phyloP scores from a whole-genome alignment of 2,329 filamentous ascomycete genomes.

The Ilyonectria destructans region DNA sequence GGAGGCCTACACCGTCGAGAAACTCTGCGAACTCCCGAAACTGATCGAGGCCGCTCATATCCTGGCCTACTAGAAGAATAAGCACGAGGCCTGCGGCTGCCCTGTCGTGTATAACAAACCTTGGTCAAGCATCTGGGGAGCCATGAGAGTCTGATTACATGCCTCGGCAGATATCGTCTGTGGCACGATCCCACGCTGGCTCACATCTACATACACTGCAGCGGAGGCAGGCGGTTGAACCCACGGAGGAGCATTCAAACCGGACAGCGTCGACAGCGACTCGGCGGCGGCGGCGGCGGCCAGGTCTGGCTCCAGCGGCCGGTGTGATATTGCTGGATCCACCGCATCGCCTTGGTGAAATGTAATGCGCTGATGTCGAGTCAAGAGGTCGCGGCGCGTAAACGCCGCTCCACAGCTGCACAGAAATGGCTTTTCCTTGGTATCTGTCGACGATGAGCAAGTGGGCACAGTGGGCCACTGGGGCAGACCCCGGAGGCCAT shows the following conservation, averaged over 20 bases:
- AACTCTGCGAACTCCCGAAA: constrained; percentile 59
- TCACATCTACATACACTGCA: neutral
- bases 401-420: constrained; percentile 63
- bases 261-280: constrained; percentile 19
- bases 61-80: constrained; percentile 11
- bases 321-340: constrained; percentile 38
- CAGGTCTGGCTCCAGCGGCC: constrained; percentile 42
- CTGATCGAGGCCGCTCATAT: constrained; percentile 49
- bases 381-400: constrained; percentile 62
- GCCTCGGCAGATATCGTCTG: constrained; percentile 15
- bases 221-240: constrained; percentile 10
- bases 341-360: constrained; percentile 51
- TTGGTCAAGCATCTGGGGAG: constrained; percentile 46
- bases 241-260: constrained; percentile 26
- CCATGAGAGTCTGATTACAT: constrained; percentile 29
- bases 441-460: constrained; percentile 52
- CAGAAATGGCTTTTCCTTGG: constrained; percentile 65
- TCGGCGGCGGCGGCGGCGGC: constrained; percentile 15
- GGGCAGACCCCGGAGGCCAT: neutral
- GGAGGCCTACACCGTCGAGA: constrained; percentile 56
- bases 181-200: constrained; percentile 36
- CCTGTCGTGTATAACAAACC: constrained; percentile 39
- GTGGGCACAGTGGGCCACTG: neutral
- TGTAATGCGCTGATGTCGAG: constrained; percentile 60
- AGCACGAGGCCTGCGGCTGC: neutral